phyloP scores from a whole-genome alignment of 306 rosid genomes.

The Castanospermum australe region DNA sequence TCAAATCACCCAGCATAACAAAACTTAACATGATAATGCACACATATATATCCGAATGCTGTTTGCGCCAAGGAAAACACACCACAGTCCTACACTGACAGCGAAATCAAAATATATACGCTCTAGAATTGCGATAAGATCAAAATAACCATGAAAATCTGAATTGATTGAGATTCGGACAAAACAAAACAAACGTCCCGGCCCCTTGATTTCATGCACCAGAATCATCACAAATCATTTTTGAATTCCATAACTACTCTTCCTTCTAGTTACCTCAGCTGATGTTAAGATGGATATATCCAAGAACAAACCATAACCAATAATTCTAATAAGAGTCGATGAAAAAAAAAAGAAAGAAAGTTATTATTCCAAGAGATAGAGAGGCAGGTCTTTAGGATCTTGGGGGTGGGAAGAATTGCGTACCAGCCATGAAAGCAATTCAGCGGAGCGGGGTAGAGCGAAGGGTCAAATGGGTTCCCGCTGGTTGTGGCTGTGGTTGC shows the following conservation, averaged over 20 bases:
- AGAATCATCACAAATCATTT: conserved; percentile 28
- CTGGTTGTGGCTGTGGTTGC: conserved; percentile 28
- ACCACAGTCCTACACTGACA: conserved; percentile 2
- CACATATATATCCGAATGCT: conserved; percentile 36
- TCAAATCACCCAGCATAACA: conserved; percentile 30
- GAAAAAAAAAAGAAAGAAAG: background rate
- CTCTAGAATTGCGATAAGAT: conserved; percentile 30
- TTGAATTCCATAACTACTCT: conserved; percentile 15
- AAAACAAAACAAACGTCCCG: conserved; percentile 34
- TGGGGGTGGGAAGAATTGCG: conserved; percentile 92
- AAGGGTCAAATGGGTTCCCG: conserved; percentile 57
- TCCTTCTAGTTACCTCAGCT: conserved; percentile 36
- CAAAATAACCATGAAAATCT: conserved; percentile 38
- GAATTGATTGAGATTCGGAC: conserved; percentile 52
- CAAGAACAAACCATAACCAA: conserved; percentile 24
- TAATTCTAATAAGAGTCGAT: conserved; percentile 18
- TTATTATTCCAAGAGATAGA: background rate
- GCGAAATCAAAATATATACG: conserved; percentile 1
- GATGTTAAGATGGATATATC: conserved; percentile 33
- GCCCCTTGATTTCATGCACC: conserved; percentile 33
- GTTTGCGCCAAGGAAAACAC: conserved; percentile 23
- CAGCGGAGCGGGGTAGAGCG: conserved; percentile 74
- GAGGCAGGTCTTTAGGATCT: conserved; percentile 51
- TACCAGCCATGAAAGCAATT: conserved; percentile 93
- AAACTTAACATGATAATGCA: conserved; percentile 32